Percentiles rank a stretch among this genome's conserved stretches.
Evolutionary conservation across 257 asterid species (phyloP).

Genomic region (Plantago elongata): DNA sequence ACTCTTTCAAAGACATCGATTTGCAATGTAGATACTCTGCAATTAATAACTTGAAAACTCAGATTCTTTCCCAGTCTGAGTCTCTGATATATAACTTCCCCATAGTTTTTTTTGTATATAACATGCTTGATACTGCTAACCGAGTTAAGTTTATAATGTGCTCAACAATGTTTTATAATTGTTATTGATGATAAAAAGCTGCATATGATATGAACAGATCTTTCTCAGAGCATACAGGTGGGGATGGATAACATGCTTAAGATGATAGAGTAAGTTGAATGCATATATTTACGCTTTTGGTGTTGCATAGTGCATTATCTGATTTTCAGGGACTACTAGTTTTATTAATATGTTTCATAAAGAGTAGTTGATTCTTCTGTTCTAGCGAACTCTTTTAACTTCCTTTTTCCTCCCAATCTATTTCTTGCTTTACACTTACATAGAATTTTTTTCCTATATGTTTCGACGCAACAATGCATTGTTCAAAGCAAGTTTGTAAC

Average conservation of each 20-base stretch:
- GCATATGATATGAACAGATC: constrained; percentile 40
- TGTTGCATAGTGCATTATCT: constrained; percentile 4
- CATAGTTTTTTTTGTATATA: constrained; percentile 2
- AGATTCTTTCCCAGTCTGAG: not conserved
- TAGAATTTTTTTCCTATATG: not conserved
- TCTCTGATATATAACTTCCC: constrained; percentile 3
- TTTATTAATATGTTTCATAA: not conserved
- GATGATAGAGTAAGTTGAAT: constrained; percentile 53
- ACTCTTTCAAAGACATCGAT: constrained; percentile 7
- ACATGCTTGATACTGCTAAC: constrained; percentile 4
- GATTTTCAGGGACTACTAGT: not conserved
- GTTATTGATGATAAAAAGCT: constrained; percentile 8
- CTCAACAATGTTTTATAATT: not conserved
- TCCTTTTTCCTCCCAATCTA: no score
- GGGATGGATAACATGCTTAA: constrained; percentile 75
- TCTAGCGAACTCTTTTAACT: no score
- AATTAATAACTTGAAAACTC: not conserved
- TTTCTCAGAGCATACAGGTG: constrained; percentile 69
- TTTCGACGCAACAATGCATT: not conserved
- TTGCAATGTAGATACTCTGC: constrained; percentile 13
- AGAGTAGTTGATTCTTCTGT: not conserved
- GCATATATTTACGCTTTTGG: constrained; percentile 10
- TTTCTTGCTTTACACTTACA: no score
- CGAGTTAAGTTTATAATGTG: constrained; percentile 8
- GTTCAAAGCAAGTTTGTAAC: not conserved